Conservation (phyloP, 2,329 filamentous ascomycete species). For the Colletotrichum liriopes region DNA sequence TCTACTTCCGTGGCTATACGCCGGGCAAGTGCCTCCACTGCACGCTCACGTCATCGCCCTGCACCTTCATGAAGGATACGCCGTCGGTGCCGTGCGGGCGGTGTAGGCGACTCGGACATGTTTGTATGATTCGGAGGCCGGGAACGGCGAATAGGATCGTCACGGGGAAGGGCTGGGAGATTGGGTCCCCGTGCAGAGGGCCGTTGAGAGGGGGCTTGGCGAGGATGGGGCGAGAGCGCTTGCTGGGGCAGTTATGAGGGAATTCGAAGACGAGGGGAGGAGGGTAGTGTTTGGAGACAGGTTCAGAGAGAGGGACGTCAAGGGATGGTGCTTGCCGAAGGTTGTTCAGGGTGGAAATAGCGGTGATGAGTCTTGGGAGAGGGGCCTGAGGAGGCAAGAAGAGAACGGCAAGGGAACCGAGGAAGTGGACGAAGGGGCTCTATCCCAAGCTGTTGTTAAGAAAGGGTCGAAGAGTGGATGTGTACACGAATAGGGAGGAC, state of each 20-base stretch:
- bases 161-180: neutral
- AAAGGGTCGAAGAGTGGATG: too few relatives aligned
- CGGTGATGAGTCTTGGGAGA: neutral
- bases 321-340: constrained; percentile 20
- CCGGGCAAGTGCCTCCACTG: constrained; percentile 26
- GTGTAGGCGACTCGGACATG: neutral
- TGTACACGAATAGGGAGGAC: neutral
- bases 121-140: constrained; percentile 16
- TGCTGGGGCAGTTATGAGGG: neutral
- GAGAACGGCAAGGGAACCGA: neutral
- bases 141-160: neutral
- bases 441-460: too few relatives aligned
- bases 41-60: constrained; percentile 9
- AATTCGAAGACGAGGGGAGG: neutral
- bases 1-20: constrained; percentile 5
- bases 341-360: neutral
- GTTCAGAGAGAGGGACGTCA: constrained; percentile 13
- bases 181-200: neutral
- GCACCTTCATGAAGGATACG: constrained; percentile 8
- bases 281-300: constrained; percentile 21
- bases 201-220: neutral
- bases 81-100: constrained; percentile 15
- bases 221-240: constrained; percentile 11
- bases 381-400: neutral
- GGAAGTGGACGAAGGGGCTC: neutral